A percentile compares a stretch with the other conserved stretches of the same genome.
Conservation (phyloP, 2,329 filamentous ascomycete genomes). For the Microcyclosporella mali region DNA sequence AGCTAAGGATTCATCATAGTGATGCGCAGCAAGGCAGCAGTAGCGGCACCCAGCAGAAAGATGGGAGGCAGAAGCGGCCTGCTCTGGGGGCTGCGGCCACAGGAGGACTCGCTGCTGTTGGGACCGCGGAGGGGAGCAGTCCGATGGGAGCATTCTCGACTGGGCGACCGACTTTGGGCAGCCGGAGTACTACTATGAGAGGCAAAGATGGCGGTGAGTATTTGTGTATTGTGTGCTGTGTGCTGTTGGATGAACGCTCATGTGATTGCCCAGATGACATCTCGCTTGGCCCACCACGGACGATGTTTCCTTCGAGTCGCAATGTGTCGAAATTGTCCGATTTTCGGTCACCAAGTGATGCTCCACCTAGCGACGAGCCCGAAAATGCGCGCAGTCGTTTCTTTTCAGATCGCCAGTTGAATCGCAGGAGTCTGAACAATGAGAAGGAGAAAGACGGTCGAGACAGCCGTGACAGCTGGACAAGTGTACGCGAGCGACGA, state of each 20-base stretch:
- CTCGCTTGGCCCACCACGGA: conserved; percentile 77
- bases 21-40: conserved; percentile 11
- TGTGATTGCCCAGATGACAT: conserved; percentile 60
- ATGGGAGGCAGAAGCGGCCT: conserved; percentile 3
- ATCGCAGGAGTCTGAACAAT: conserved; percentile 35
- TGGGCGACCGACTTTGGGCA: conserved; percentile 26
- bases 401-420: conserved; percentile 38
- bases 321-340: conserved; percentile 41
- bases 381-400: conserved; percentile 34
- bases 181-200: conserved; percentile 16
- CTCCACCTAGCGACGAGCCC: conserved; percentile 35
- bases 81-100: conserved; percentile 18
- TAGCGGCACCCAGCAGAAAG: conserved; percentile 9
- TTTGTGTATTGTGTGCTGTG: not conserved
- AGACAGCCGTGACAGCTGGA: conserved; percentile 66
- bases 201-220: conserved; percentile 23
- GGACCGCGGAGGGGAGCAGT: conserved; percentile 11
- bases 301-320: conserved; percentile 70
- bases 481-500: conserved; percentile 62
- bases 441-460: conserved; percentile 33
- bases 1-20: conserved; percentile 36
- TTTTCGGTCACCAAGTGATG: conserved; percentile 25
- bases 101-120: conserved; percentile 4
- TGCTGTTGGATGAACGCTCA: not conserved
- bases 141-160: conserved; percentile 35